These are phyloP conservation scores for Debaryomyces nepalensis DNA, from an alignment of 1,139 yeast genomes.

Conservation along the genomic window DNA sequence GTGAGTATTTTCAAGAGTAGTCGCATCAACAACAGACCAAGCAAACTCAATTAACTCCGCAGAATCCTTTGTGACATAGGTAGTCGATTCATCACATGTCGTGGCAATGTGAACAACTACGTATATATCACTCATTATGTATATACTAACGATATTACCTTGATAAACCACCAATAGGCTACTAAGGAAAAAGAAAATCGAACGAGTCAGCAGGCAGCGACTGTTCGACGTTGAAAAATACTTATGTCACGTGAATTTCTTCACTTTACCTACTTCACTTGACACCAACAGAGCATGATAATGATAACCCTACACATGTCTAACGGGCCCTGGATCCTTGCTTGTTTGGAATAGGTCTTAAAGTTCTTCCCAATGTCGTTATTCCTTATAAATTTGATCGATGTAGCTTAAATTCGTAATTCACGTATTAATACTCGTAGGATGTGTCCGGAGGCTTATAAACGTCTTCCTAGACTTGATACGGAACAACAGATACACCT, in stretches of 20 bases:
- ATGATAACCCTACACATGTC: too few species aligned
- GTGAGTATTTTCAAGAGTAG: conserved; percentile 38
- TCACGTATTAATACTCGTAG: too few species aligned
- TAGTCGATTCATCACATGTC: conserved; percentile 69
- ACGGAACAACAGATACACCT: too few species aligned
- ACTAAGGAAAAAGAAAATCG: conserved; percentile 4
- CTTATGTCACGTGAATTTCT: conserved; percentile 12
- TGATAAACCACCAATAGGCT: conserved; percentile 9
- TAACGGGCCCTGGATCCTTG: not conserved
- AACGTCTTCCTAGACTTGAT: too few species aligned
- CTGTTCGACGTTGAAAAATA: conserved; percentile 14
- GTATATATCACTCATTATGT: conserved; percentile 58
- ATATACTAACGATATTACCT: conserved; percentile 5
- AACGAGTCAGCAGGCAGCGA: not conserved
- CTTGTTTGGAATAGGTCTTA: too few species aligned
- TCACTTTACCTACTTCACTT: not conserved
- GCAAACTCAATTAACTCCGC: conserved; percentile 70
- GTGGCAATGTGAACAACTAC: conserved; percentile 67
- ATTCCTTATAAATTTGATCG: too few species aligned
- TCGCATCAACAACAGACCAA: conserved; percentile 56
- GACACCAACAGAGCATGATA: not conserved
- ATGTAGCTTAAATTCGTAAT: too few species aligned
- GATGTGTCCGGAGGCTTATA: too few species aligned
- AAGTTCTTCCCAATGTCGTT: too few species aligned
- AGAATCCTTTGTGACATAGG: conserved; percentile 63